Conservation (phyloP, 2,329 filamentous ascomycete genomes). For the Coniella lustricola region DNA sequence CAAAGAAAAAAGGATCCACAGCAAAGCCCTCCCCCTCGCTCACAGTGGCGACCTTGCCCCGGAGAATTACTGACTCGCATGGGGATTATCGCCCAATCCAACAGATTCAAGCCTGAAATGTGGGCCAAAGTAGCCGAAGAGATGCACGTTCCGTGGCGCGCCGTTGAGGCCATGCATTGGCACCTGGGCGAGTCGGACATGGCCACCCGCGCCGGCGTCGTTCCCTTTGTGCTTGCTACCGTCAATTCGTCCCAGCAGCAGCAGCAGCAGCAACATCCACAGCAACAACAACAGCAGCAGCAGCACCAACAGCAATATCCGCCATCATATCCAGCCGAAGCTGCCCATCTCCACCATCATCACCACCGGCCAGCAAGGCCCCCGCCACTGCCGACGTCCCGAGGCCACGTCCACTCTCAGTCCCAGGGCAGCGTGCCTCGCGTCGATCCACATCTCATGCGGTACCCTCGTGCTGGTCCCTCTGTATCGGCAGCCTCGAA, state of each 20-base stretch:
- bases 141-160: conserved; percentile 90
- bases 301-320: conserved; percentile 13
- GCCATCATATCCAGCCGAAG: conserved; percentile 25
- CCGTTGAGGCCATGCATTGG: conserved; percentile 98
- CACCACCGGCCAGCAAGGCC: conserved; percentile 13
- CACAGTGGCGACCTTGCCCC: neutral
- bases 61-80: conserved; percentile 14
- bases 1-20: too few relatives aligned
- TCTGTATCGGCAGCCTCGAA: neutral
- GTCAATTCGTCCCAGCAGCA: conserved; percentile 33
- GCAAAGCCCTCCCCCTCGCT: conserved; percentile 3
- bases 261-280: conserved; percentile 23
- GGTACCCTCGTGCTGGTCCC: conserved; percentile 6
- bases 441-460: conserved; percentile 19
- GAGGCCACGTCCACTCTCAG: conserved; percentile 36
- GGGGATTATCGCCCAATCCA: neutral
- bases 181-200: conserved; percentile 90
- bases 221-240: conserved; percentile 68
- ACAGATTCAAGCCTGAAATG: conserved; percentile 94
- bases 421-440: conserved; percentile 40
- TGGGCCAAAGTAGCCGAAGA: conserved; percentile 94
- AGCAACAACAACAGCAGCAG: conserved; percentile 29
- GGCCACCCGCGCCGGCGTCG: conserved; percentile 83
- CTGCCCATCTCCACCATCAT: conserved; percentile 21
- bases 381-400: conserved; percentile 5